Base-by-base conservation (phyloP, 306 rosid genomes). In the Trifolium repens region DNA sequence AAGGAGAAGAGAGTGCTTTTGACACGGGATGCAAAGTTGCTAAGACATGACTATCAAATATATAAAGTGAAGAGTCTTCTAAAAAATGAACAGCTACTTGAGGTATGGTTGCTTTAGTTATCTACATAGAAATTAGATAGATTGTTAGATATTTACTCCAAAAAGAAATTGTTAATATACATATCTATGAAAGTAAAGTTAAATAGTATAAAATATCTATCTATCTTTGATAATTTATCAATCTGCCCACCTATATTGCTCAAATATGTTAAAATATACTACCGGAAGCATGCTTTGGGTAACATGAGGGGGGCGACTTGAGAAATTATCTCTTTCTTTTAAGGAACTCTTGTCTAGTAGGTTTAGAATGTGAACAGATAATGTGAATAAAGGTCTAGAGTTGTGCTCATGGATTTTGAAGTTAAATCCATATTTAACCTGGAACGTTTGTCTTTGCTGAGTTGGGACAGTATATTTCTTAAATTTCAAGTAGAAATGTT, bases 21-120 rank as follows among this genome's bases (percentile, higher is more conserved):
- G 87, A 90, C 98, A 12, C 81, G 97, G 78, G 97, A 94, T 82
- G 96, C 96, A 43, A 92, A 88, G 78, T 81, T 90, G 79, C 80
- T 85, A 74, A 88, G 94, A 87, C 88, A 91, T 54, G 94, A 81
- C 27, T 91, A 91, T 86, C 98, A 90, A 80, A 89, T 94, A 77
- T 91, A 90, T 81, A 83, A 77, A 82, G 88, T 94, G 79, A 91
- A 88, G 83, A 89, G 77, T 76, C 96, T 94, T 91, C 88, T 90
- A 0, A 94, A 94, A 87, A 94, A 91, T 79, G 97, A 91, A 69
- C 98, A 94, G 86, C 86, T 94, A 80, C 90, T 83, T 24, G 98
- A 91, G 97, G 98, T 88, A 84, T 43, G 67, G 24, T 55, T 67
- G 13, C 47, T 52, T 50, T 67, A 61, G 64, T 39, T 53, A 5